A percentile compares a stretch with the other conserved stretches of the same genome.
Conservation (phyloP, 2,329 filamentous ascomycete species). For the Verticillium longisporum region DNA sequence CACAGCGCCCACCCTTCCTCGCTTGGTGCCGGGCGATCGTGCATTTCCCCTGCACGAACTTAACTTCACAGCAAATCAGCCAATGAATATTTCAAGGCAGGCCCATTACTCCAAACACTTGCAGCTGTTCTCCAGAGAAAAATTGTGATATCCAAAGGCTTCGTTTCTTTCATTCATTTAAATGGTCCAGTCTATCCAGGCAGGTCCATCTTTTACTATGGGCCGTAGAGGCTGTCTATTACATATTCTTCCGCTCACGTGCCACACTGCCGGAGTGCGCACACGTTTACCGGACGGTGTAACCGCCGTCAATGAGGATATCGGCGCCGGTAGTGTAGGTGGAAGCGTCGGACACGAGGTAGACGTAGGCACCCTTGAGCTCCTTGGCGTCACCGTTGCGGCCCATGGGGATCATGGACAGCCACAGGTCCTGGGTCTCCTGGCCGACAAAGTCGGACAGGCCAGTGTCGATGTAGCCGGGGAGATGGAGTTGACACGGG, state of each 20-base stretch:
- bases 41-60: not conserved
- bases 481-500: slow-evolving; percentile 61
- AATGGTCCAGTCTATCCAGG: not conserved
- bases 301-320: slow-evolving; percentile 67
- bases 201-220: not conserved
- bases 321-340: slow-evolving; percentile 69
- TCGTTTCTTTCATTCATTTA: not conserved
- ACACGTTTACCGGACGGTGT: slow-evolving; percentile 37
- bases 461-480: slow-evolving; percentile 63
- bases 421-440: slow-evolving; percentile 66
- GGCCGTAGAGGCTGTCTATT: not conserved
- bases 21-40: not conserved
- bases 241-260: not conserved
- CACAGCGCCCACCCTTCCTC: too few species aligned
- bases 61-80: not conserved
- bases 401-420: slow-evolving; percentile 67
- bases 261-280: not conserved
- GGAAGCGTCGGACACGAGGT: slow-evolving; percentile 67
- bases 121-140: not conserved
- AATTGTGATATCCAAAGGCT: not conserved
- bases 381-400: slow-evolving; percentile 62
- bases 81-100: not conserved
- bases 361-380: slow-evolving; percentile 72
- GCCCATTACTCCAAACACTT: not conserved
- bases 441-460: slow-evolving; percentile 59